Evolutionary conservation across 805 yeast species (phyloP).

Genomic region (Myxozyma monticola): DNA sequence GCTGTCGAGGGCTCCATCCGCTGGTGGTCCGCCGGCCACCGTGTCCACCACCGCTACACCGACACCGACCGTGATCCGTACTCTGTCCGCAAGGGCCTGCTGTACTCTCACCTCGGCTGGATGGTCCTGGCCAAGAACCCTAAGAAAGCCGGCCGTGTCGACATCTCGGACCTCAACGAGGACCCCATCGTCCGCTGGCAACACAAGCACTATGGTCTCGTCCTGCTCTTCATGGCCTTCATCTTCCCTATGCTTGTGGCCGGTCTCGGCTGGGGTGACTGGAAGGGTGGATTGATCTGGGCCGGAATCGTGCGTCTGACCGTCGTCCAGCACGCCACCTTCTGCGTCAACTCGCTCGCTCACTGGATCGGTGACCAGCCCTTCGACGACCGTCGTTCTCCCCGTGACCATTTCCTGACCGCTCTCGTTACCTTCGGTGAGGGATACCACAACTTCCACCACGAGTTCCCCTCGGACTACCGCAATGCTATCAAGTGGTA

Average conservation of each 20-base stretch:
- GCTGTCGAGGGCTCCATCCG: conserved; percentile 74
- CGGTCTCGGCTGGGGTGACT: conserved; percentile 72
- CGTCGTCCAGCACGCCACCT: conserved; percentile 74
- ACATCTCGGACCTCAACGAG: conserved; percentile 62
- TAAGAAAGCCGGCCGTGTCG: conserved; percentile 63
- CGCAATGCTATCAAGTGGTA: conserved; percentile 70
- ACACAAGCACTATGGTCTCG: conserved; percentile 62
- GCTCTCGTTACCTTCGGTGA: conserved; percentile 80
- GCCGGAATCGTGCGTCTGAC: conserved; percentile 76
- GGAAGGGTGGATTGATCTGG: conserved; percentile 70
- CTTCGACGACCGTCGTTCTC: conserved; percentile 72
- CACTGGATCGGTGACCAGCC: conserved; percentile 76
- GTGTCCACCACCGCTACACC: conserved; percentile 86
- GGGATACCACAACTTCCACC: conserved; percentile 90
- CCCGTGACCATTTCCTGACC: conserved; percentile 62
- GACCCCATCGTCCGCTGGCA: conserved; percentile 64
- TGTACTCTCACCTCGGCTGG: conserved; percentile 90
- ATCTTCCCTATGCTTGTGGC: conserved; percentile 65
- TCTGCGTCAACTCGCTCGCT: conserved; percentile 78
- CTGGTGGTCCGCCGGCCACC: conserved; percentile 80
- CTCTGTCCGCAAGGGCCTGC: conserved; percentile 74
- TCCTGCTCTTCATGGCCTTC: conserved; percentile 54
- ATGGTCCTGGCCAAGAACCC: conserved; percentile 67
- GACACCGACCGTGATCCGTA: conserved; percentile 91
- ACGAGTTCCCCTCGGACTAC: conserved; percentile 91